Percentiles rank a stretch among this genome's conserved stretches.
phyloP scores from a whole-genome alignment of 2,329 filamentous ascomycete species.

The Claviceps paspali region DNA sequence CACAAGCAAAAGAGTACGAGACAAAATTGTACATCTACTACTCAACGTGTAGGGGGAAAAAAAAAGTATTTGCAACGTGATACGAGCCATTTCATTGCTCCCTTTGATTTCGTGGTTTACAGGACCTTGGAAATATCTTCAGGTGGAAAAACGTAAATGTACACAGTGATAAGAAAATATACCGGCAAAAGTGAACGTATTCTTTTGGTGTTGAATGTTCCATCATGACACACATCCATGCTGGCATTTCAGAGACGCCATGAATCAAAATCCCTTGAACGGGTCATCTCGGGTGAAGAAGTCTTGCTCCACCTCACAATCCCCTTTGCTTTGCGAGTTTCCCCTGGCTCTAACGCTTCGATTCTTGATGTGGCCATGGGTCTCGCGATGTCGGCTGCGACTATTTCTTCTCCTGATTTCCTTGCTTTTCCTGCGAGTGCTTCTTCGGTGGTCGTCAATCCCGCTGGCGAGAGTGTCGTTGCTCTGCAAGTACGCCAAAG shows the following conservation, averaged over 20 bases:
- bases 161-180: no score
- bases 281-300: slow-evolving; percentile 42
- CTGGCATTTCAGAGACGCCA: neutral
- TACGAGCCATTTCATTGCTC: no score
- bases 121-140: no score
- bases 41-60: no score
- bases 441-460: slow-evolving; percentile 30
- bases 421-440: slow-evolving; percentile 37
- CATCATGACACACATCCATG: neutral
- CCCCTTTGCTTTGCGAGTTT: slow-evolving; percentile 32
- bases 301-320: slow-evolving; percentile 34
- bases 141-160: no score
- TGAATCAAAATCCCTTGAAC: slow-evolving; percentile 41
- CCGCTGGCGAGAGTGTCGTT: slow-evolving; percentile 32
- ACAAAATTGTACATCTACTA: no score
- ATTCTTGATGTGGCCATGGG: slow-evolving; percentile 22
- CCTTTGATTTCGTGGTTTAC: no score
- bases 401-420: slow-evolving; percentile 36
- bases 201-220: no score
- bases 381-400: slow-evolving; percentile 38
- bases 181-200: no score
- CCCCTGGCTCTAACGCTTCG: slow-evolving; percentile 20
- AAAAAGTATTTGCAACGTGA: no score
- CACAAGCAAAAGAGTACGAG: no score
- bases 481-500: slow-evolving; percentile 34